Percentiles rank a stretch among this genome's conserved stretches.
These are phyloP conservation scores for Beta macrorhiza DNA, from an alignment of 179 eudicot species.

Conservation along the genomic window DNA sequence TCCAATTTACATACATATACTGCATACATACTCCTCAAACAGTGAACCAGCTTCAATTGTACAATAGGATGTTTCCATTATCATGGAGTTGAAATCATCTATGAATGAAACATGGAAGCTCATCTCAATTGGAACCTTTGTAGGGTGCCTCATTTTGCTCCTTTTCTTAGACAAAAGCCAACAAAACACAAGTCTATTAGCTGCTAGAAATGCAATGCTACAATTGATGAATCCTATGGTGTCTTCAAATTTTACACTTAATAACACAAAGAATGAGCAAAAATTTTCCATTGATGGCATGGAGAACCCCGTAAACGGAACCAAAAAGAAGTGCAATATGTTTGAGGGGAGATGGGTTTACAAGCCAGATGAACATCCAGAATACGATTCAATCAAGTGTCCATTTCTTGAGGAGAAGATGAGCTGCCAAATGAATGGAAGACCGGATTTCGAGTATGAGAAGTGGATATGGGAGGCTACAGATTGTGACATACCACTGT, in stretches of 20 bases:
- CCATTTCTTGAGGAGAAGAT: conserved; percentile 43
- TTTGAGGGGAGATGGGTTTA: conserved; percentile 42
- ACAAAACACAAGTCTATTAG: conserved; percentile 8
- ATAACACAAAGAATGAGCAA: background rate
- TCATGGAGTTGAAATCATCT: conserved; percentile 37
- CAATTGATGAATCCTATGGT: background rate
- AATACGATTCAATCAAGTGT: conserved; percentile 27
- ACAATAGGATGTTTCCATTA: background rate
- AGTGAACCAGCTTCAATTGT: background rate
- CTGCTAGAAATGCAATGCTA: background rate
- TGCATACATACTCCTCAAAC: background rate
- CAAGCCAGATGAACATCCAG: conserved; percentile 9
- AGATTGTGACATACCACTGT: conserved; percentile 48
- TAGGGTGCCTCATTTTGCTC: conserved; percentile 29
- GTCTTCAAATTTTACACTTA: background rate
- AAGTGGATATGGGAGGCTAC: conserved; percentile 45
- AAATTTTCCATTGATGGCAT: background rate
- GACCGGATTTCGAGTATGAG: conserved; percentile 34
- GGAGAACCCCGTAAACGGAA: background rate
- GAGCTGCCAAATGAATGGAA: conserved; percentile 36
- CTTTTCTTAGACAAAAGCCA: conserved; percentile 20
- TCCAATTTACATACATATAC: background rate
- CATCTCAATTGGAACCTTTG: conserved; percentile 30
- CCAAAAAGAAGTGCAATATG: conserved; percentile 26
- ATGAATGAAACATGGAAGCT: conserved; percentile 41